Evolutionary conservation across 2,329 filamentous ascomycete genomes (phyloP), one percentile per base, ranked within the genome.

Genomic region (Teratosphaeria gauchensis): DNA sequence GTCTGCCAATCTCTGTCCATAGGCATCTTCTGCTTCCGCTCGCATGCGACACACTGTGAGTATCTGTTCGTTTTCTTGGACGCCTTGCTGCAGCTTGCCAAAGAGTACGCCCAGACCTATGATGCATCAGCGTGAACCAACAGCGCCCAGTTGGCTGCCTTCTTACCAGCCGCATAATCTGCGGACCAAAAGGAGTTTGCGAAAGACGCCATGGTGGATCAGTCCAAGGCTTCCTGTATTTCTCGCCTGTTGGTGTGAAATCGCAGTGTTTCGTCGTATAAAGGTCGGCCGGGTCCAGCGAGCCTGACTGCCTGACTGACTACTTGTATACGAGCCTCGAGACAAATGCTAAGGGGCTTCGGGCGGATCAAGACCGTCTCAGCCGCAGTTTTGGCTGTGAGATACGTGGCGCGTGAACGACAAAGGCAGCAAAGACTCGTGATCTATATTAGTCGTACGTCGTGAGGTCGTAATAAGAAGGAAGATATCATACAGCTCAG

Each of bases 131-230:
- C 38, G 31, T 12, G n/a, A n/a, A 6, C 42, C 12, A 32, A 58
- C 19, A 11, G 11, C 42, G 24, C 51, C 35, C 14, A 11, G 4
- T 21, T 24, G 8, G 53, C 38, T 33, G 52, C 46, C 30, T 38
- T 31, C 82, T 73, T 78, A 89, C 88, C 92, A 80, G 89, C 91
- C 73, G 92, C 92, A 81, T 97, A 97, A 82, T 99, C 94, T 73
- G 85, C 84, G 62, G 94, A 96, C 94, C 94, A 99, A 78, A 99
- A 97, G 55, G 92, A 96, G 77, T 92, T 90, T 67, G 91, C 86
- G 77, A 99, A 97, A 69, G 89, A 84, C 67, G 89, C 88, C 89
- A 92, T 92, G 73, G 75, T 58, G 52, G 21, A 21, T 7, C 16
- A 4, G 3, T 12, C 30, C 12, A 8, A 53, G n/a, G 51, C 14